A percentile compares a stretch with the other conserved stretches of the same genome.
Conservation (phyloP, 257 asterid genomes). For the Cinchona pubescens region DNA sequence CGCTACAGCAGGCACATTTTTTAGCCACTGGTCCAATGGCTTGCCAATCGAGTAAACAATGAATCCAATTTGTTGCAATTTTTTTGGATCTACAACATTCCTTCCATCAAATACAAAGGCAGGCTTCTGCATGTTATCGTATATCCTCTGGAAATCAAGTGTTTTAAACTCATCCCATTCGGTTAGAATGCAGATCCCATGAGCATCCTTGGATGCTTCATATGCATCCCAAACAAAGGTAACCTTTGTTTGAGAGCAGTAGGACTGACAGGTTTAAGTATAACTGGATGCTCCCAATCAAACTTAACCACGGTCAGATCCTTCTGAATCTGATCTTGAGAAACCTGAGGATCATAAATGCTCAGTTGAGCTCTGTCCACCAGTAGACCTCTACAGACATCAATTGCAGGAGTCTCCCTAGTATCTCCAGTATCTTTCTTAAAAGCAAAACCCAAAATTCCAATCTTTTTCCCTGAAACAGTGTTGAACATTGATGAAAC, state of each 20-base stretch:
- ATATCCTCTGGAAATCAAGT: constrained; percentile 34
- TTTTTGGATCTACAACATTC: constrained; percentile 23
- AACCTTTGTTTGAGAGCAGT: constrained; percentile 34
- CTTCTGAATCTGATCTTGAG: constrained; percentile 41
- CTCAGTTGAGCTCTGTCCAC: constrained; percentile 41
- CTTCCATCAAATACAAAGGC: constrained; percentile 36
- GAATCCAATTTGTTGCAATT: constrained; percentile 29
- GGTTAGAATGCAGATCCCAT: constrained; percentile 42
- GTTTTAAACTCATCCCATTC: constrained; percentile 48
- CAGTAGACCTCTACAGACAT: constrained; percentile 42
- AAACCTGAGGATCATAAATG: constrained; percentile 52
- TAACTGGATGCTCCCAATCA: constrained; percentile 50
- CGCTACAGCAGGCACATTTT: constrained; percentile 31
- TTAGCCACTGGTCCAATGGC: constrained; percentile 38
- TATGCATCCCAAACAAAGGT: constrained; percentile 44
- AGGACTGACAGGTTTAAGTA: constrained; percentile 50
- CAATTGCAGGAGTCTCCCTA: constrained; percentile 47
- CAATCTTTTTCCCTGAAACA: constrained; percentile 40
- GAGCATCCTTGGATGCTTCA: constrained; percentile 42
- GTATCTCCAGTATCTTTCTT: constrained; percentile 50
- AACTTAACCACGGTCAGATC: constrained; percentile 43
- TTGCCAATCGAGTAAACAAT: constrained; percentile 37
- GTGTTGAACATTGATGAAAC: constrained; percentile 51
- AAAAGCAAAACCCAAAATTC: constrained; percentile 42
- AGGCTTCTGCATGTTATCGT: constrained; percentile 37